Evolutionary conservation across 1,284 basidiomycete genomes (phyloP).

Genomic region (Caloboletus firmus): DNA sequence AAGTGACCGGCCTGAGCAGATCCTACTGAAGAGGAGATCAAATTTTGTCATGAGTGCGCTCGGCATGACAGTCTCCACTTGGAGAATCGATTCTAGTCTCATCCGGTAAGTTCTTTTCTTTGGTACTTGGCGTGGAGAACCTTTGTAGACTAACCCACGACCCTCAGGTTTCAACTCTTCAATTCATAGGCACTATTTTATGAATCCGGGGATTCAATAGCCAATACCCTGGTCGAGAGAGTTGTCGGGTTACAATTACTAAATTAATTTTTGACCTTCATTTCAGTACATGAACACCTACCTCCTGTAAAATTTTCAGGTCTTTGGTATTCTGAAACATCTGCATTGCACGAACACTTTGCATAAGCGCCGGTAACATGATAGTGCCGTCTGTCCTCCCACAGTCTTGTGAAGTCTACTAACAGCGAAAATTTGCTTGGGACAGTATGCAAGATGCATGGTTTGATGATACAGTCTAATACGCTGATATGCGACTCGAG

Average conservation of each 20-base stretch:
- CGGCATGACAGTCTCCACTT: not conserved
- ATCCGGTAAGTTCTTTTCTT: not conserved
- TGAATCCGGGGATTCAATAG: not conserved
- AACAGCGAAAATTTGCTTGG: not conserved
- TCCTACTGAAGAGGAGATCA: not conserved
- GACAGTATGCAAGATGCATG: not conserved
- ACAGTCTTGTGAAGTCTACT: not conserved
- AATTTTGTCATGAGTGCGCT: not conserved
- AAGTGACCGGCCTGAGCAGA: not conserved
- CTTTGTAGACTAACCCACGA: not conserved
- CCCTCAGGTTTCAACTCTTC: not conserved
- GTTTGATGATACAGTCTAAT: no score
- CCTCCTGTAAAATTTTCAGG: not conserved
- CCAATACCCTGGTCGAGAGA: not conserved
- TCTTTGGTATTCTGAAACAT: not conserved
- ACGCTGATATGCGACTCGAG: no score
- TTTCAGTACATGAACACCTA: not conserved
- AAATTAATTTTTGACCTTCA: not conserved
- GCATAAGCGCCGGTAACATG: no score
- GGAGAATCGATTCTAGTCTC: not conserved
- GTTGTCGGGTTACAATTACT: not conserved
- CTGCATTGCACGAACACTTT: not conserved
- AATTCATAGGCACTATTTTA: not conserved
- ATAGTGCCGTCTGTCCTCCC: not conserved
- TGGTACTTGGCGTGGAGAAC: not conserved